These are phyloP conservation scores for Erysimum cheiri DNA, from an alignment of 441 rosid species.

Conservation along the genomic window DNA sequence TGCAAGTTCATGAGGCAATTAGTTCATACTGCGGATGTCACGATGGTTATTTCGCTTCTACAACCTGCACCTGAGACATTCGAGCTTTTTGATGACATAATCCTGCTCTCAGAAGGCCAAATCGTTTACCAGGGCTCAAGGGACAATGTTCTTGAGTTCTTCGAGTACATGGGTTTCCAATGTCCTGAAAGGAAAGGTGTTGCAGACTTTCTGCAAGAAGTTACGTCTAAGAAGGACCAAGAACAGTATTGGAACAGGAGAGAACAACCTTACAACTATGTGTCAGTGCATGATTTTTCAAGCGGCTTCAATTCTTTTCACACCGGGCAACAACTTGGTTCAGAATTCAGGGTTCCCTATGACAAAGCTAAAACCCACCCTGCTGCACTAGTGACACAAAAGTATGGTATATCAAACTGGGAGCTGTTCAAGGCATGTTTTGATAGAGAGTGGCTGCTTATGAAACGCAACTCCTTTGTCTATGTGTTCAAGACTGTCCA, in stretches of 20 bases:
- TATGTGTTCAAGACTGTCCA: slow-evolving; percentile 71
- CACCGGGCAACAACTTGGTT: slow-evolving; percentile 52
- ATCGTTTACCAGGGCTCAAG: slow-evolving; percentile 71
- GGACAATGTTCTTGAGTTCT: slow-evolving; percentile 62
- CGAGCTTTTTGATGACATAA: slow-evolving; percentile 63
- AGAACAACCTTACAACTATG: slow-evolving; percentile 53
- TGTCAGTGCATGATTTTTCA: slow-evolving; percentile 54
- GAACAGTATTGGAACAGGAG: slow-evolving; percentile 69
- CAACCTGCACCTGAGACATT: slow-evolving; percentile 86
- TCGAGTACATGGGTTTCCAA: slow-evolving; percentile 63
- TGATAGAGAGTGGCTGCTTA: slow-evolving; percentile 70
- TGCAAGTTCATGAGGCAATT: slow-evolving; percentile 82
- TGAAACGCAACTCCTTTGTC: slow-evolving; percentile 71
- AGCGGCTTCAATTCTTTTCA: slow-evolving; percentile 56
- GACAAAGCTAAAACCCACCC: slow-evolving; percentile 62
- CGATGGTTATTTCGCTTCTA: slow-evolving; percentile 79
- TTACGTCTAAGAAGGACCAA: slow-evolving; percentile 74
- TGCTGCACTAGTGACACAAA: slow-evolving; percentile 67
- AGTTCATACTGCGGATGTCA: slow-evolving; percentile 85
- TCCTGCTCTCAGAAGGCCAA: slow-evolving; percentile 67
- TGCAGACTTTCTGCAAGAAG: slow-evolving; percentile 81
- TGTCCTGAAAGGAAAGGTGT: slow-evolving; percentile 80
- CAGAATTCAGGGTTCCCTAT: slow-evolving; percentile 57
- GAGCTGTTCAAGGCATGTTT: slow-evolving; percentile 73
- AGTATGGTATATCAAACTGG: slow-evolving; percentile 68